These are phyloP conservation scores for Lodderomyces orthopsilosis DNA, from an alignment of 1,139 yeast species.

Conservation along the genomic window DNA sequence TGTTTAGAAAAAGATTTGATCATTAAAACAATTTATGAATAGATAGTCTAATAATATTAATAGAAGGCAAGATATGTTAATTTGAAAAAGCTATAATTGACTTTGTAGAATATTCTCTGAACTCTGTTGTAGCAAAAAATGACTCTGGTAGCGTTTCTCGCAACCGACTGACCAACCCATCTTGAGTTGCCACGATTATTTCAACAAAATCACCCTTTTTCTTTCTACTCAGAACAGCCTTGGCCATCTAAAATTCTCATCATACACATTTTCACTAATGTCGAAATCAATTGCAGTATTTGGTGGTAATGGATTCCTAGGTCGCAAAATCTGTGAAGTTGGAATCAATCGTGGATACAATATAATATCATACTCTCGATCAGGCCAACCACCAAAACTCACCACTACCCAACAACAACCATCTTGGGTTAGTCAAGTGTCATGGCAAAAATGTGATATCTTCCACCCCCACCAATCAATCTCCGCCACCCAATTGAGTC, in stretches of 20 bases:
- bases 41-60: no score
- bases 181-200: no score
- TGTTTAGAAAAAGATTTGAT: slow-evolving; percentile 41
- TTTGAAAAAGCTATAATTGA: no score
- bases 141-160: no score
- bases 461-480: slow-evolving; percentile 63
- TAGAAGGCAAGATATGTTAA: no score
- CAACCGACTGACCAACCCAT: no score
- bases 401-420: slow-evolving; percentile 14
- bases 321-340: slow-evolving; percentile 66
- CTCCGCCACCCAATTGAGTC: slow-evolving; percentile 34
- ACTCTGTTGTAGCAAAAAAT: no score
- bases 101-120: no score
- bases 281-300: slow-evolving; percentile 56
- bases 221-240: no score
- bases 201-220: no score
- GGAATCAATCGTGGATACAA: slow-evolving; percentile 62
- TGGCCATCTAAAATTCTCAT: no score
- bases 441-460: slow-evolving; percentile 68
- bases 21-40: slow-evolving; percentile 14
- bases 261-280: slow-evolving; percentile 3
- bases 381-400: slow-evolving; percentile 54
- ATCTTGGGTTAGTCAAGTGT: slow-evolving; percentile 57
- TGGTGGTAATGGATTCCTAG: slow-evolving; percentile 86
- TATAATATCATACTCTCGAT: slow-evolving; percentile 61